Base-by-base conservation (phyloP, 306 rosid species). In the Dalbergia oliveri region DNA sequence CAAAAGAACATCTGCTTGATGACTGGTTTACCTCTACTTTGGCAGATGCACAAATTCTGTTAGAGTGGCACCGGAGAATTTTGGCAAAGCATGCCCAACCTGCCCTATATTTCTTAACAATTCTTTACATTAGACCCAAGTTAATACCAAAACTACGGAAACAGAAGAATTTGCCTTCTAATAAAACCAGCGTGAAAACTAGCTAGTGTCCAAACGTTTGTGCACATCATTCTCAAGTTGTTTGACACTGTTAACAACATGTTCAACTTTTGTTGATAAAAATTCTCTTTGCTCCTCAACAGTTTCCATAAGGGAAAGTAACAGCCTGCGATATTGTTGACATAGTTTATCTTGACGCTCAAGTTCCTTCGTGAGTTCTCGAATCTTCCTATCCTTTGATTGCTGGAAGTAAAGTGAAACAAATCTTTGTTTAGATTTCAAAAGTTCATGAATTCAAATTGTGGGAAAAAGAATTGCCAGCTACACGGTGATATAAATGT, bases 361-460 rank as follows among this genome's bases (percentile, higher is more conserved):
- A 4, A 87, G 86, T 66, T 87, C 86, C 80, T 19, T 12, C 0
- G 61, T 81, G 43, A 85, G 87, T 51, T 80, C 58, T 44, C 64
- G 85, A 54, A 80, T 88, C 75, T 60, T 85, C 83, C 31, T 71
- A 81, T 88, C 89, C 74, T 74, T 65, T 13, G 74, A 31, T 9
- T 81, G 87, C 87, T 86, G 61, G n/a, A 64, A 79, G 26, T 18
- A 33, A 15, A 62, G 49, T 11, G 26, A 83, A 64, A 59, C 73
- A 77, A 34, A 1, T 16, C 62, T 34, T 67, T 44, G 21, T 31
- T 62, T 64, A 64, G n/a, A 71, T 18, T 77, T 31, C 74, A 77
- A 10, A 64, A 43, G 33, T 33, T 47, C n/a, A 50, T 69, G 15
- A 67, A 21, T 68, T 75, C 68, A 81, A 35, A 57, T 11, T 33